Evolutionary conservation across 306 rosid genomes (phyloP).

Genomic region (Quercus robur): DNA sequence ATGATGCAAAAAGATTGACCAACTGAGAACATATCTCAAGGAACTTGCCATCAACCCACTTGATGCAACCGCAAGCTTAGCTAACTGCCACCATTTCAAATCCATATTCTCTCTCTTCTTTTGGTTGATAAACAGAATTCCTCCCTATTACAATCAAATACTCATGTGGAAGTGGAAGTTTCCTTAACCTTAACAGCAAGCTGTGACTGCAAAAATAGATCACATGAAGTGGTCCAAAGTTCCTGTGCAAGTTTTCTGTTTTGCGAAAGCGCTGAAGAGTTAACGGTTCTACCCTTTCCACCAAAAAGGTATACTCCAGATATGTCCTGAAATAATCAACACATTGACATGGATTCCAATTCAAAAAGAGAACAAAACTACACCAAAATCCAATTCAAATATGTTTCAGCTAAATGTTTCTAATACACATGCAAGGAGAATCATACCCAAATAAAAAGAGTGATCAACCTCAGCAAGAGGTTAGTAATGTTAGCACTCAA

Average conservation of each 20-base stretch:
- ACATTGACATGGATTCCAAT: not conserved
- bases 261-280: constrained; percentile 57
- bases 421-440: not conserved
- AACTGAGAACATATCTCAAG: not conserved
- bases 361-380: not conserved
- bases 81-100: not conserved
- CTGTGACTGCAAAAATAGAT: constrained; percentile 51
- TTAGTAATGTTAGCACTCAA: not conserved
- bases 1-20: not conserved
- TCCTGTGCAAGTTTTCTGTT: constrained; percentile 51
- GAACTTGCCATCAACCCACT: constrained; percentile 12
- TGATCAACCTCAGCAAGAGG: not conserved
- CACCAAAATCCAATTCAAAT: not conserved
- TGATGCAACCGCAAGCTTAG: not conserved
- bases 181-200: constrained; percentile 27
- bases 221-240: constrained; percentile 71
- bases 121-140: not conserved
- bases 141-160: constrained; percentile 16
- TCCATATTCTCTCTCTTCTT: not conserved
- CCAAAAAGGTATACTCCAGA: constrained; percentile 82
- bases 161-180: constrained; percentile 3
- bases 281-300: constrained; percentile 58
- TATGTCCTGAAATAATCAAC: constrained; percentile 48
- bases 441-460: not conserved
- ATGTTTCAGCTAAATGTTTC: not conserved